Evolutionary conservation across 345 rosid species (phyloP).

Genomic region (Isatis tinctoria): DNA sequence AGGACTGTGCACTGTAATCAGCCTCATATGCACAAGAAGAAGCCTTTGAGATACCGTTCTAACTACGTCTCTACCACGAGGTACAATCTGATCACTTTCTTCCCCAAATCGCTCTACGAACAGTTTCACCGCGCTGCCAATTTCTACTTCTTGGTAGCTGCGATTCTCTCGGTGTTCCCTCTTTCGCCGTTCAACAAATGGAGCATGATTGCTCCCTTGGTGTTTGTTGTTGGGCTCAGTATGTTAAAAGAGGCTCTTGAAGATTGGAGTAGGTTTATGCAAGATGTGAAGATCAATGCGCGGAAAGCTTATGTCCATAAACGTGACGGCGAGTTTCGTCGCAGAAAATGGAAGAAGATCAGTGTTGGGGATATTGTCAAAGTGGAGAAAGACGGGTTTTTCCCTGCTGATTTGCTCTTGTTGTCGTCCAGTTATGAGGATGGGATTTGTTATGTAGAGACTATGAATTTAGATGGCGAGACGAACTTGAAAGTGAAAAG

Average conservation of each 20-base stretch:
- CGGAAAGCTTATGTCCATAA: conserved; percentile 62
- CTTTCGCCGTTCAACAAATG: conserved; percentile 76
- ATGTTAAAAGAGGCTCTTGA: conserved; percentile 94
- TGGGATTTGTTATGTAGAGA: conserved; percentile 96
- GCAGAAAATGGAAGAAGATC: conserved; percentile 66
- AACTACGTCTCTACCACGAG: conserved; percentile 86
- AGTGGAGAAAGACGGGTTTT: conserved; percentile 87
- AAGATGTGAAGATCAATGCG: conserved; percentile 77
- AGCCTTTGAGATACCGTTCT: conserved; percentile 62
- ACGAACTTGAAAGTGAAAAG: conserved; percentile 93
- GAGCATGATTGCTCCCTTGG: conserved; percentile 91
- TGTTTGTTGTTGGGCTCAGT: conserved; percentile 86
- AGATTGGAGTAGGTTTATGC: conserved; percentile 93
- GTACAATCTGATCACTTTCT: conserved; percentile 67
- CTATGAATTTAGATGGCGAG: conserved; percentile 98
- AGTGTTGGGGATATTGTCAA: conserved; percentile 81
- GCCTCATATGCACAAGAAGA: conserved; percentile 63
- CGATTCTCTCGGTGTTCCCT: conserved; percentile 65
- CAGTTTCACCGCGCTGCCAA: conserved; percentile 95
- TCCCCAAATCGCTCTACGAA: conserved; percentile 87
- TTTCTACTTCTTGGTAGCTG: conserved; percentile 84
- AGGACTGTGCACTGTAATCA: conserved; percentile 77
- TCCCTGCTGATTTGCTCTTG: conserved; percentile 84
- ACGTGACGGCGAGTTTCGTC: conserved; percentile 55
- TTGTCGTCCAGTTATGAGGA: conserved; percentile 90